Base-by-base conservation (phyloP, 1,139 yeast species). In the Diutina siamensis region DNA sequence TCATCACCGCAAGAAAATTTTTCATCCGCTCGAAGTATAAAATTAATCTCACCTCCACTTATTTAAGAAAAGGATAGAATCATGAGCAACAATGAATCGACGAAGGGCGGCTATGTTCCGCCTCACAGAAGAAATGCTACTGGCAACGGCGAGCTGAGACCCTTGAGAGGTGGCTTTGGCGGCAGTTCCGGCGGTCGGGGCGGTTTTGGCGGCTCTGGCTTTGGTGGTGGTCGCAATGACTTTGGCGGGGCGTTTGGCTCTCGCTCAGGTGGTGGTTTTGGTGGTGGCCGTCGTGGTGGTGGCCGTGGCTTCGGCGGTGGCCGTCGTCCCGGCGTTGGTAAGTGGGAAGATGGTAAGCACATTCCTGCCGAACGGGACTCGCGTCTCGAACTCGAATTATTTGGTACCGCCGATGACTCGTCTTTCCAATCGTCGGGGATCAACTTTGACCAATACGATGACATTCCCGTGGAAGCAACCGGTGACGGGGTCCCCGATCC, bases 401-500 rank as follows among this genome's bases (percentile, higher is more conserved):
- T 85, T 59, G 98, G 55, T 22, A 49, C 47, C 46, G 78, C 82
- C 45, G 95, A 89, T 47, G 94, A 67, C 98, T 92, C 63, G 97
- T 92, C 50, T 92, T 80, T 81, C 75, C 96, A 85, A 72, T 82
- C 94, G 70, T 72, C 98, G 57, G 79, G 79, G 73, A 94, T 92
- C 69, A 92, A 92, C 73, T 92, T 92, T 62, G 99, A 92, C 66
- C 88, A 87, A 72, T 92, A 44, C 45, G 45, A 44, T 31, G 45
- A 44, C 45, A 44, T 44, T 22, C 45, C 45, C 40, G 80, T 83
- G 46, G 34, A 92, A 68, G 99, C 97, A 45, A 72, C 95, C 45
- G 99, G 99, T 68, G 85, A 83, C 45, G 79, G 84, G 52, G 96
- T 88, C 48, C 98, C 98, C 50, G 97, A 89, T 60, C 89, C 97